Conservation (phyloP, 2,329 filamentous ascomycete genomes). For the Stachybotrys echinatus region DNA sequence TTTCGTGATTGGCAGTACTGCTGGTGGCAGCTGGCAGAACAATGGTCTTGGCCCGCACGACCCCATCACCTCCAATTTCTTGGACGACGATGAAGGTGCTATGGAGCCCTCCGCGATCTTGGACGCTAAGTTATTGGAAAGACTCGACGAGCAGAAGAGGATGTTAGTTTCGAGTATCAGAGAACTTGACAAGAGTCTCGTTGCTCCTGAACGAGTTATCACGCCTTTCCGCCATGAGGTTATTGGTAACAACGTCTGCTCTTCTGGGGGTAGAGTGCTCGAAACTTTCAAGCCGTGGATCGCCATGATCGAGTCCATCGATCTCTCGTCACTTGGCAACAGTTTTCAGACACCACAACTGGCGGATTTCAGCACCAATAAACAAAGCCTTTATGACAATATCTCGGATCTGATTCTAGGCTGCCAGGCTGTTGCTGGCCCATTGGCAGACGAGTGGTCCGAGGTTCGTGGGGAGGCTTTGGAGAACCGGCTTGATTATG, state of each 20-base stretch:
- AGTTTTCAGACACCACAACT: constrained; percentile 80
- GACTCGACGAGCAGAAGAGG: constrained; percentile 79
- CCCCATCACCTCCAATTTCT: constrained; percentile 73
- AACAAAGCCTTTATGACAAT: constrained; percentile 90
- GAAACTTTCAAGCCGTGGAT: constrained; percentile 91
- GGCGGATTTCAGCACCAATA: constrained; percentile 81
- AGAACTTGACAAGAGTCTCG: constrained; percentile 78
- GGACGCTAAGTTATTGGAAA: constrained; percentile 72
- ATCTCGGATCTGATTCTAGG: constrained; percentile 83
- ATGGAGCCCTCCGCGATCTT: constrained; percentile 68
- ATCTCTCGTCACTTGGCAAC: constrained; percentile 73
- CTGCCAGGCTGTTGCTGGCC: constrained; percentile 88
- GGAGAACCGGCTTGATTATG: constrained; percentile 77
- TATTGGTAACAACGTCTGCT: constrained; percentile 78
- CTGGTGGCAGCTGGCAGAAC: constrained; percentile 84
- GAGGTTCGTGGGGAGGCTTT: constrained; percentile 86
- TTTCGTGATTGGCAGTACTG: constrained; percentile 80
- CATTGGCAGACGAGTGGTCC: constrained; percentile 91
- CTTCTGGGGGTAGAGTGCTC: constrained; percentile 70
- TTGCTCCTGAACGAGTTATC: constrained; percentile 74
- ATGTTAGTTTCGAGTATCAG: constrained; percentile 82
- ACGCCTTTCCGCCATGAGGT: constrained; percentile 72
- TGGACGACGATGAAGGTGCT: constrained; percentile 73
- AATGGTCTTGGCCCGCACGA: constrained; percentile 62
- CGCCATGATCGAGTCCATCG: constrained; percentile 83